A percentile compares a stretch with the other conserved stretches of the same genome.
Conservation (phyloP, 257 asterid genomes). For the Salvia rosmarinus region DNA sequence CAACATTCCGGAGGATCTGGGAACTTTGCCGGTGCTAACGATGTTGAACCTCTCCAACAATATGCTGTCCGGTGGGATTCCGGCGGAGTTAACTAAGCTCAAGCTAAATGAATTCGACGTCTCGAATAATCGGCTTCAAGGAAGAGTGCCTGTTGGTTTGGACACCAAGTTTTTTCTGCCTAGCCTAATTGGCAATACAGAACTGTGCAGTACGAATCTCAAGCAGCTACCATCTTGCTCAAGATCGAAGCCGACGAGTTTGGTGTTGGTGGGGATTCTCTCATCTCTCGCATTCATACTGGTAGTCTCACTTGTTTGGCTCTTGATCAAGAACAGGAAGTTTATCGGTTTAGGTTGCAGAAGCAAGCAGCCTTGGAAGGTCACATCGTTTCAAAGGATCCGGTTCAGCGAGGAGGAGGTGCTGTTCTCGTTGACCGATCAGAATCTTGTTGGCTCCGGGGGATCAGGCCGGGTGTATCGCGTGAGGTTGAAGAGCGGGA, state of each 20-base stretch:
- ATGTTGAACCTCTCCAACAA: conserved; percentile 34
- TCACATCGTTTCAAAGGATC: conserved; percentile 29
- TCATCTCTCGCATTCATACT: conserved; percentile 30
- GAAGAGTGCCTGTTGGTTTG: conserved; percentile 27
- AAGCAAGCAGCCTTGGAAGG: conserved; percentile 28
- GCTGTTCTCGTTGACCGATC: conserved; percentile 33
- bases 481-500: conserved; percentile 33
- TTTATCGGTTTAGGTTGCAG: not conserved
- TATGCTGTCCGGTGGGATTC: conserved; percentile 31
- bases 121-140: conserved; percentile 34
- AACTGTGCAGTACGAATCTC: conserved; percentile 28
- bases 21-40: conserved; percentile 31
- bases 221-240: conserved; percentile 29
- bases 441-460: conserved; percentile 30
- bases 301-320: conserved; percentile 28
- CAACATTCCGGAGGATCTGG: conserved; percentile 26
- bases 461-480: conserved; percentile 35
- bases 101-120: conserved; percentile 26
- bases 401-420: conserved; percentile 31
- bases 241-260: conserved; percentile 22
- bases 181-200: conserved; percentile 32
- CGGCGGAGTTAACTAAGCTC: conserved; percentile 29
- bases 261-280: conserved; percentile 25
- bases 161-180: conserved; percentile 17
- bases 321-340: conserved; percentile 32